phyloP scores from a whole-genome alignment of 2,329 filamentous ascomycete species.

The Colletotrichum theobromicola region DNA sequence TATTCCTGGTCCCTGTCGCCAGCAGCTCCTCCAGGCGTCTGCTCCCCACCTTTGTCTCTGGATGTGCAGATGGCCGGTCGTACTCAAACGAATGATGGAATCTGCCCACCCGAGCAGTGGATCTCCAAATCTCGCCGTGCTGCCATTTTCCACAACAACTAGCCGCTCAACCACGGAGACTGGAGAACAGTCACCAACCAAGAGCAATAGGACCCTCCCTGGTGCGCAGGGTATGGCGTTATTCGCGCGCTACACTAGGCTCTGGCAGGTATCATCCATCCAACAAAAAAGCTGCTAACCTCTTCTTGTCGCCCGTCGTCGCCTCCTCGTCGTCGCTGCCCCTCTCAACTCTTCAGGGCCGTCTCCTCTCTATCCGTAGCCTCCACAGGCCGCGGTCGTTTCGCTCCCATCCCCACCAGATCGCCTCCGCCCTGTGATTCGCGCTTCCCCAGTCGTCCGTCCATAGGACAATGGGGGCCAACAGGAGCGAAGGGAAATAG shows the following conservation, averaged over 20 bases:
- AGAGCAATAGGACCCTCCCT: slow-evolving; percentile 17
- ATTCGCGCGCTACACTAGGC: slow-evolving; percentile 22
- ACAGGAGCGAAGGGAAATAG: neutral
- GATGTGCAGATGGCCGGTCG: slow-evolving; percentile 17
- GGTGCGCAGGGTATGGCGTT: slow-evolving; percentile 19
- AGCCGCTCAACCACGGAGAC: slow-evolving; percentile 20
- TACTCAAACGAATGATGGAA: slow-evolving; percentile 23
- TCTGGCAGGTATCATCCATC: slow-evolving; percentile 1
- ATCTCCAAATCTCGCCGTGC: slow-evolving; percentile 21
- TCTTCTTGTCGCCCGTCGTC: slow-evolving; percentile 4
- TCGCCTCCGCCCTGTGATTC: slow-evolving; percentile 21
- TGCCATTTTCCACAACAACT: slow-evolving; percentile 21
- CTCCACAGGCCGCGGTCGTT: slow-evolving; percentile 17
- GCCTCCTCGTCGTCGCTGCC: slow-evolving; percentile 1
- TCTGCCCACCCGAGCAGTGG: slow-evolving; percentile 19
- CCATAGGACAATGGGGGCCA: slow-evolving; percentile 9
- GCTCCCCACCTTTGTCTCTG: slow-evolving; percentile 19
- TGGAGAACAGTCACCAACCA: slow-evolving; percentile 18
- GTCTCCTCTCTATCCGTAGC: neutral
- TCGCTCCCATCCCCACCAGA: slow-evolving; percentile 19
- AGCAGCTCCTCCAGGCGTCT: slow-evolving; percentile 13
- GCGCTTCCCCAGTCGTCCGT: slow-evolving; percentile 18
- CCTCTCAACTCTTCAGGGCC: slow-evolving; percentile 4
- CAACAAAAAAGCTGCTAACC: slow-evolving; percentile 5
- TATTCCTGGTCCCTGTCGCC: slow-evolving; percentile 18